Conservation (phyloP, 306 rosid genomes). For the Dryas drummondii region DNA sequence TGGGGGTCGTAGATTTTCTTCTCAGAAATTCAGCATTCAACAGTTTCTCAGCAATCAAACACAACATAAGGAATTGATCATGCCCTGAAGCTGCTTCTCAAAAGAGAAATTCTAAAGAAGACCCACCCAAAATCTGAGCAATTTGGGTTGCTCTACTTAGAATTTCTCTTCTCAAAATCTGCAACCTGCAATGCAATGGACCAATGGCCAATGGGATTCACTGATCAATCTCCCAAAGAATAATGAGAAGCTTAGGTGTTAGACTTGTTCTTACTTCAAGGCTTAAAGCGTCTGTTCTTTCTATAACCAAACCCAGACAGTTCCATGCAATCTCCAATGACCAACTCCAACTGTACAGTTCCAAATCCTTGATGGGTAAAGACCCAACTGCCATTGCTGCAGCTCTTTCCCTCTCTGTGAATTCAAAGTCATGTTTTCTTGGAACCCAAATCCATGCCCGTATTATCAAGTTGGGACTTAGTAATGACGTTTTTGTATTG, state of each 20-base stretch:
- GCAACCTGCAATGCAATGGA: not conserved
- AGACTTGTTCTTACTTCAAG: not conserved
- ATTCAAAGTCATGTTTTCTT: slow-evolving; percentile 28
- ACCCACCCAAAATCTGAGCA: too few relatives aligned
- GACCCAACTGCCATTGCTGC: slow-evolving; percentile 36
- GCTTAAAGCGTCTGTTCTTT: slow-evolving; percentile 5
- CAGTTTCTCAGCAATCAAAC: too few relatives aligned
- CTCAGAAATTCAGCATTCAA: too few relatives aligned
- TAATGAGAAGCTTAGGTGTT: not conserved
- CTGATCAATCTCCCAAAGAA: not conserved
- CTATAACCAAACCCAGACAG: slow-evolving; percentile 3
- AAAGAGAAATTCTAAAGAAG: too few relatives aligned
- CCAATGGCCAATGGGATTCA: not conserved
- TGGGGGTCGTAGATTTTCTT: too few relatives aligned
- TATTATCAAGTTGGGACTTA: slow-evolving; percentile 41
- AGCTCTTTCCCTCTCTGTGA: slow-evolving; percentile 43
- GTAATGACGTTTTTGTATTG: slow-evolving; percentile 32
- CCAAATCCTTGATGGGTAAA: slow-evolving; percentile 19
- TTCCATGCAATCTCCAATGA: slow-evolving; percentile 10
- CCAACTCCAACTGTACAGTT: slow-evolving; percentile 1
- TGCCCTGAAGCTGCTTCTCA: too few relatives aligned
- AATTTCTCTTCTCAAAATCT: not conserved
- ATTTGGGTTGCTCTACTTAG: too few relatives aligned
- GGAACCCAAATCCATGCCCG: slow-evolving; percentile 47
- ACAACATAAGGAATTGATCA: too few relatives aligned